phyloP scores from a whole-genome alignment of 441 rosid genomes.

The Macaranga tanarius region DNA sequence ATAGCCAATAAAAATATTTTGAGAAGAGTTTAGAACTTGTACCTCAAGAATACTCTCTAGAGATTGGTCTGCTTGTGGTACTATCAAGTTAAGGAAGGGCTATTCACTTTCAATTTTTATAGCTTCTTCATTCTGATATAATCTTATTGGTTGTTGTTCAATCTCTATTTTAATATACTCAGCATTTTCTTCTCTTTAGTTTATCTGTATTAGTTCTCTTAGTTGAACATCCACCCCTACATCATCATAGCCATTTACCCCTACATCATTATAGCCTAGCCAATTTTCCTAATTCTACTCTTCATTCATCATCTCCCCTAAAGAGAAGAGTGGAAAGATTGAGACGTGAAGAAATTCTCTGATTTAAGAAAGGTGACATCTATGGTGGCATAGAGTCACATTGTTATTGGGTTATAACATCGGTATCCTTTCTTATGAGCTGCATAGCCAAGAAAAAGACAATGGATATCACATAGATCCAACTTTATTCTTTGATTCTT shows the following conservation, averaged over 20 bases:
- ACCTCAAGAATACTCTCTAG: neutral
- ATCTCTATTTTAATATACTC: neutral
- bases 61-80: neutral
- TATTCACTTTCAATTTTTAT: neutral
- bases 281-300: slow-evolving; percentile 6
- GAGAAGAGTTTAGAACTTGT: neutral
- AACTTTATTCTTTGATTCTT: neutral
- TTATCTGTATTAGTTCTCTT: too few relatives aligned
- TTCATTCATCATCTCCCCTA: slow-evolving; percentile 7
- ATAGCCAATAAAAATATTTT: neutral
- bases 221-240: too few relatives aligned
- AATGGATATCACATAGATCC: neutral
- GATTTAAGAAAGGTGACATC: neutral
- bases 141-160: slow-evolving; percentile 6
- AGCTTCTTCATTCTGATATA: neutral
- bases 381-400: neutral
- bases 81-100: neutral
- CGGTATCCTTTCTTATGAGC: neutral
- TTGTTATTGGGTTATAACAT: neutral
- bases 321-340: neutral
- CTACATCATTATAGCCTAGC: neutral
- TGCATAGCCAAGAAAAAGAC: neutral
- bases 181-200: neutral
- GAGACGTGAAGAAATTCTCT: too few relatives aligned
- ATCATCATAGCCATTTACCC: neutral